These are phyloP conservation scores for Schizophyllum amplum DNA, from an alignment of 1,284 basidiomycete species.

Conservation along the genomic window DNA sequence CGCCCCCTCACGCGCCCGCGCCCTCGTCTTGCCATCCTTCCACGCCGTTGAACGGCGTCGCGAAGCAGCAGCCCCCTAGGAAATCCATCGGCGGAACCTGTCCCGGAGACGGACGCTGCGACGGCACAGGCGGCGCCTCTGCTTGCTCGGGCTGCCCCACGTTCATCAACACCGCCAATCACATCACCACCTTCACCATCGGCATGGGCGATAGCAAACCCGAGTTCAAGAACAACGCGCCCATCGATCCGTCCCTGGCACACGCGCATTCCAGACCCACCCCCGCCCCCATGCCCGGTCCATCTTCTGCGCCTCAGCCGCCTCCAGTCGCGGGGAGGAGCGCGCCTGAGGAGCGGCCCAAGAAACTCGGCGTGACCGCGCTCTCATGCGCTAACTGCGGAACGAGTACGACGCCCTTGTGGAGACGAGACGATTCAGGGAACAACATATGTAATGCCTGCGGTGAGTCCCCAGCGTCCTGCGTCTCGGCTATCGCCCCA, in stretches of 20 bases:
- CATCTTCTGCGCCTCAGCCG: background rate
- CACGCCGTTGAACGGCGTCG: background rate
- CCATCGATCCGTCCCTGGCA: background rate
- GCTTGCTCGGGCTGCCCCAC: constrained; percentile 92
- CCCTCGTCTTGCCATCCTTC: background rate
- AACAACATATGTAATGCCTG: constrained; percentile 92
- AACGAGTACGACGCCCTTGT: constrained; percentile 90
- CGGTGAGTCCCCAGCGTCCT: constrained; percentile 49
- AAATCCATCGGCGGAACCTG: constrained; percentile 59
- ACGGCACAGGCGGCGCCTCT: constrained; percentile 87
- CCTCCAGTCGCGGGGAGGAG: background rate
- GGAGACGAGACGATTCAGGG: constrained; percentile 90
- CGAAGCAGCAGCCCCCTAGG: constrained; percentile 12
- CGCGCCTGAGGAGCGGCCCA: background rate
- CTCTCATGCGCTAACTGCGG: constrained; percentile 88
- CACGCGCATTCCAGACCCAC: constrained; percentile 3
- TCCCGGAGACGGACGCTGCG: constrained; percentile 91
- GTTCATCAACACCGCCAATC: constrained; percentile 66
- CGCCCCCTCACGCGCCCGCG: constrained; percentile 8
- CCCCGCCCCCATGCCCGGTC: constrained; percentile 6
- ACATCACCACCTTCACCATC: background rate
- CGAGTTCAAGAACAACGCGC: background rate
- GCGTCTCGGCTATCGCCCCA: constrained; percentile 1
- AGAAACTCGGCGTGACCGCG: constrained; percentile 25
- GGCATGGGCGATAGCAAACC: background rate